These are phyloP conservation scores for Botryotinia convoluta DNA, from an alignment of 2,329 filamentous ascomycete species.

Conservation along the genomic window DNA sequence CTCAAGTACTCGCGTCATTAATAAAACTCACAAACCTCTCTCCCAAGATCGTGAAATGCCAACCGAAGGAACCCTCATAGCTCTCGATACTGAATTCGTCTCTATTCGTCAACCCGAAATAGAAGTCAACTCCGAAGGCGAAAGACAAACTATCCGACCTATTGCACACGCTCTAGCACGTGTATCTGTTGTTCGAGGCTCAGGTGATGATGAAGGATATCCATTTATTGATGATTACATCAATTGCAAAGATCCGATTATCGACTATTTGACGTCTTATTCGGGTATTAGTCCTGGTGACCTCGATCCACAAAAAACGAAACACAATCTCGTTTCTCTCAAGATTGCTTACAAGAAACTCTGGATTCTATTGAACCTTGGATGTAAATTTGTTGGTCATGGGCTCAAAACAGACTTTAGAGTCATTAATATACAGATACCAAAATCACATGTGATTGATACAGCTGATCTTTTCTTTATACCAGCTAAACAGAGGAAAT, in stretches of 20 bases:
- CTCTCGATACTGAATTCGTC: constrained; percentile 95
- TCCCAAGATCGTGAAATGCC: constrained; percentile 61
- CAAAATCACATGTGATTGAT: constrained; percentile 85
- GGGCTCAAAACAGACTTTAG: constrained; percentile 94
- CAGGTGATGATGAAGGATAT: constrained; percentile 71
- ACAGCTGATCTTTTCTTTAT: constrained; percentile 91
- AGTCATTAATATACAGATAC: constrained; percentile 96
- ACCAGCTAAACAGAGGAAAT: constrained; percentile 74
- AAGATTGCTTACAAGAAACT: constrained; percentile 97
- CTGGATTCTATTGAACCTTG: constrained; percentile 92
- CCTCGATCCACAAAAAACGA: constrained; percentile 72
- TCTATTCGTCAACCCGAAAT: constrained; percentile 90
- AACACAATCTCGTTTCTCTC: constrained; percentile 79
- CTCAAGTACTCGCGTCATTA: constrained; percentile 24
- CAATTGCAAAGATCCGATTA: constrained; percentile 81
- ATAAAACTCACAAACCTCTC: constrained; percentile 60
- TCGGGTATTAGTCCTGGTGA: constrained; percentile 88
- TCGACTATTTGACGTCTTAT: constrained; percentile 93
- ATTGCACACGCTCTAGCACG: constrained; percentile 89
- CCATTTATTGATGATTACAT: constrained; percentile 99
- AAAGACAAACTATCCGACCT: constrained; percentile 86
- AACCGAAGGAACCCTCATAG: constrained; percentile 70
- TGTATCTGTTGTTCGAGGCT: constrained; percentile 82
- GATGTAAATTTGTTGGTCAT: constrained; percentile 91
- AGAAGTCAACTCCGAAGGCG: constrained; percentile 91